phyloP scores from a whole-genome alignment of 768 basidiomycete species.

The Lactarius sp. region DNA sequence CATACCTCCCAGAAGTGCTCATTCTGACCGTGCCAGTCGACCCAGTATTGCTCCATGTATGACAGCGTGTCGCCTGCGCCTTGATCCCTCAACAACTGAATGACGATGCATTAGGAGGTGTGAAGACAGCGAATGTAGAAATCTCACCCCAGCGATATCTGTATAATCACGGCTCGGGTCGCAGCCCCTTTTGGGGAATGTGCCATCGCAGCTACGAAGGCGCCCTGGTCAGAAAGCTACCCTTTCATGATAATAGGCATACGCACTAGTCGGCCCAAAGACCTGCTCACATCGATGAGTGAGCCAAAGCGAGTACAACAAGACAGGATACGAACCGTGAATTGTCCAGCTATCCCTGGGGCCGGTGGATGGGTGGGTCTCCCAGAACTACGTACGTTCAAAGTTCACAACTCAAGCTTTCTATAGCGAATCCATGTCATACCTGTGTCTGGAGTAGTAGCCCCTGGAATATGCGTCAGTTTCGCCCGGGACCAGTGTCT shows the following conservation, averaged over 20 bases:
- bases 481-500: neutral
- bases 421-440: slow-evolving; percentile 4
- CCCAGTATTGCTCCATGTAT: slow-evolving; percentile 63
- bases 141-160: slow-evolving; percentile 38
- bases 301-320: neutral
- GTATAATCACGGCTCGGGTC: slow-evolving; percentile 44
- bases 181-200: slow-evolving; percentile 31
- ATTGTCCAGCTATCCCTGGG: slow-evolving; percentile 69
- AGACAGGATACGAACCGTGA: slow-evolving; percentile 46
- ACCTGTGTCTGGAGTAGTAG: slow-evolving; percentile 54
- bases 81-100: slow-evolving; percentile 51
- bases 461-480: slow-evolving; percentile 39
- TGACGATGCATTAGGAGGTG: neutral
- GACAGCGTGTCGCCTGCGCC: slow-evolving; percentile 54
- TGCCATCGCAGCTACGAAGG: slow-evolving; percentile 48
- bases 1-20: slow-evolving; percentile 67
- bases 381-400: slow-evolving; percentile 56
- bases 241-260: neutral
- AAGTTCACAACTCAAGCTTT: neutral
- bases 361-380: slow-evolving; percentile 57
- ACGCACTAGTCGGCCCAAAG: slow-evolving; percentile 63
- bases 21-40: slow-evolving; percentile 52
- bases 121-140: neutral
- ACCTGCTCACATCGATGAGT: slow-evolving; percentile 35
- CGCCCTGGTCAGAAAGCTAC: slow-evolving; percentile 5